A percentile compares a stretch with the other conserved stretches of the same genome.
These are phyloP conservation scores for Scalesia atractyloides DNA, from an alignment of 129 eudicot species.

Conservation along the genomic window DNA sequence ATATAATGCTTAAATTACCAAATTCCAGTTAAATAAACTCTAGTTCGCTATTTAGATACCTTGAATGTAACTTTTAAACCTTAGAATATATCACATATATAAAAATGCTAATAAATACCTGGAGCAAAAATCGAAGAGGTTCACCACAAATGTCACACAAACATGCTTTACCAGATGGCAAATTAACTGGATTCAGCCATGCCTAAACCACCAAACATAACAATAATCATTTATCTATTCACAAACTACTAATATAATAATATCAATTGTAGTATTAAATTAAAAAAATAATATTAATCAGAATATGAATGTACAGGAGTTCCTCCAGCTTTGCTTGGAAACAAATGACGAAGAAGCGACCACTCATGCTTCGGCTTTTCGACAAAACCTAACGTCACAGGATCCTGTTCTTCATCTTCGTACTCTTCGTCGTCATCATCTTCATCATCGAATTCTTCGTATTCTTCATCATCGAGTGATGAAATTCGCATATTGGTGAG, in stretches of 20 bases:
- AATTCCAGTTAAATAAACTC: not conserved
- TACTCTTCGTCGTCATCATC: conserved; percentile 46
- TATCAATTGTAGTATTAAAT: not conserved
- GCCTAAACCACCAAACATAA: conserved; percentile 52
- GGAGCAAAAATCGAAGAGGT: conserved; percentile 92
- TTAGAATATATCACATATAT: not conserved
- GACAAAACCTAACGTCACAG: conserved; percentile 56
- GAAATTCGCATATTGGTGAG: conserved; percentile 47
- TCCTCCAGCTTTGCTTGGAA: conserved; percentile 97
- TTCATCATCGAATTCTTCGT: conserved; percentile 35
- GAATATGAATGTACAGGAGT: conserved; percentile 53
- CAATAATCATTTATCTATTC: not conserved
- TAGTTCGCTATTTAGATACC: not conserved
- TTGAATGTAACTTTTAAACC: not conserved
- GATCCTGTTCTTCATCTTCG: conserved; percentile 49
- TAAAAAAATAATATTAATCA: not conserved
- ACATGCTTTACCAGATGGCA: conserved; percentile 60
- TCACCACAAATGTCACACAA: conserved; percentile 76
- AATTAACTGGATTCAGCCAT: conserved; percentile 85
- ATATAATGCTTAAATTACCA: not conserved
- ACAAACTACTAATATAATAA: conserved; percentile 1
- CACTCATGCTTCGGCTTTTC: conserved; percentile 65
- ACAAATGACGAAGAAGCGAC: conserved; percentile 70
- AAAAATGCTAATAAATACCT: conserved; percentile 43
- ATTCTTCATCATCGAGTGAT: conserved; percentile 54